Conservation (phyloP, 352 stramenopile genomes). For the Aphanomyces stellatus region DNA sequence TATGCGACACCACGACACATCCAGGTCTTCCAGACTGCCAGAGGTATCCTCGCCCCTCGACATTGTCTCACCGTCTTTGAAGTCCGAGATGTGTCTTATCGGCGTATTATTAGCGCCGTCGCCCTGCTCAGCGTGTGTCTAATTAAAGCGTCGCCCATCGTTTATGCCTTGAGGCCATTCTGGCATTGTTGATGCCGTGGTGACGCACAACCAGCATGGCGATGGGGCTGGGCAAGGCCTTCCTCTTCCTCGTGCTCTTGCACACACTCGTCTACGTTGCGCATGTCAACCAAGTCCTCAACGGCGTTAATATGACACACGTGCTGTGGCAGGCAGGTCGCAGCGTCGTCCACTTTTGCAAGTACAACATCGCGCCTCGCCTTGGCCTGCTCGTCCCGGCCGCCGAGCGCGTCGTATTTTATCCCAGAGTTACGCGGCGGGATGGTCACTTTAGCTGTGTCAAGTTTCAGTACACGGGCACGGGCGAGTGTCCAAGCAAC, state of each 20-base stretch:
- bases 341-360: not conserved
- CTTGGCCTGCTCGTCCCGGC: not conserved
- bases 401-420: not conserved
- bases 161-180: too few species aligned
- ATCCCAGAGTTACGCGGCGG: not conserved
- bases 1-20: too few species aligned
- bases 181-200: too few species aligned
- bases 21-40: too few species aligned
- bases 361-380: not conserved
- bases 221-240: not conserved
- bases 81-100: too few species aligned
- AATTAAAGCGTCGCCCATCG: too few species aligned
- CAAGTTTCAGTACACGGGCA: not conserved
- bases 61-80: too few species aligned
- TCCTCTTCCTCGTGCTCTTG: not conserved
- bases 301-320: not conserved
- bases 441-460: not conserved
- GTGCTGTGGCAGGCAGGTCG: not conserved
- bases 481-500: not conserved
- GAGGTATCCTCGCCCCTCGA: too few species aligned
- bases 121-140: too few species aligned
- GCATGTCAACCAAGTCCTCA: not conserved
- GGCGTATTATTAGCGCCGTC: too few species aligned
- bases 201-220: too few species aligned
- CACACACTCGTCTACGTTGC: not conserved